phyloP scores from a whole-genome alignment of 2,329 filamentous ascomycete species.

The Aspergillus floridensis region DNA sequence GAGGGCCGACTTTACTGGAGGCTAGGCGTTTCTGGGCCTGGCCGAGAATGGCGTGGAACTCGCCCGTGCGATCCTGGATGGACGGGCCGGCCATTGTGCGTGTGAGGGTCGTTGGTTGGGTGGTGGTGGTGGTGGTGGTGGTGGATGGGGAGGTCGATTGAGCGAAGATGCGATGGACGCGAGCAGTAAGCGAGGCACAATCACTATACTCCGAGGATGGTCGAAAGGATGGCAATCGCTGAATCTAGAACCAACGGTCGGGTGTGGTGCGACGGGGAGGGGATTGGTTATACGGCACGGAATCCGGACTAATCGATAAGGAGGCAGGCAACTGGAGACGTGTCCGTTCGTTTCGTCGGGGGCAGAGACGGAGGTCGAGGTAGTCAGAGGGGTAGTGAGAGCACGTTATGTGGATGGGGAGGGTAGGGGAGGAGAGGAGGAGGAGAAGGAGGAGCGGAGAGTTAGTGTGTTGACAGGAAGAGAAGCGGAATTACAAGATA shows the following conservation, averaged over 20 bases:
- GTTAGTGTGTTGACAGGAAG: not conserved
- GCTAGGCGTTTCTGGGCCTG: conserved; percentile 80
- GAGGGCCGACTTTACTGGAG: conserved; percentile 71
- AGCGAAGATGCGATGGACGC: not conserved
- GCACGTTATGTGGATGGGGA: not conserved
- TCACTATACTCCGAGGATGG: not conserved
- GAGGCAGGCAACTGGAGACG: conserved; percentile 26
- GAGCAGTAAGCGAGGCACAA: not conserved
- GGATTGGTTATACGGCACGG: not conserved
- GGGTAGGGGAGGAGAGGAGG: too few species aligned
- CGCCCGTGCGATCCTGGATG: conserved; percentile 93
- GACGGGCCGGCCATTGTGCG: conserved; percentile 58
- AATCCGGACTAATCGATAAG: conserved; percentile 34
- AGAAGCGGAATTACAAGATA: not conserved
- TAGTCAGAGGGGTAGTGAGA: not conserved
- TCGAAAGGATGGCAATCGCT: not conserved
- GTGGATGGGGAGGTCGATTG: not conserved
- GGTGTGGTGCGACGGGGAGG: not conserved
- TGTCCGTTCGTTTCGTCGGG: conserved; percentile 19
- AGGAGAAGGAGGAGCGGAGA: too few species aligned
- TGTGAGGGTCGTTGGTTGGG: not conserved
- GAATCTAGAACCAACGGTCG: conserved; percentile 3
- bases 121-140: too few species aligned
- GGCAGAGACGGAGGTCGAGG: not conserved
- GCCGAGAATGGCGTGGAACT: conserved; percentile 87